Evolutionary conservation across 2,329 filamentous ascomycete species (phyloP).

Genomic region (Cladosporium colombiae): DNA sequence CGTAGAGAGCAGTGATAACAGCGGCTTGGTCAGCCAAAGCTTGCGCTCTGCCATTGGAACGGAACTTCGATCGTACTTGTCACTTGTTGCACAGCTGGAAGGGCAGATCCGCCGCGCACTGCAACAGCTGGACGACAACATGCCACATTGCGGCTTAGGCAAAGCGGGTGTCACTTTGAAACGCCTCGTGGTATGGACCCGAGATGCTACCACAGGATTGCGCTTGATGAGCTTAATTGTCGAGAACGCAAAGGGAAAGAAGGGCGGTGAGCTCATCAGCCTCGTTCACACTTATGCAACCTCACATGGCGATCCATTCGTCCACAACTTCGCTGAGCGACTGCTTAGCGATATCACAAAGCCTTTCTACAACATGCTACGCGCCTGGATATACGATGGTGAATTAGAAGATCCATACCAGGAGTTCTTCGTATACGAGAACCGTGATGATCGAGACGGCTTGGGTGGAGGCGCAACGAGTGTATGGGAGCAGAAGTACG

Average conservation of each 20-base stretch:
- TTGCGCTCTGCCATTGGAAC: constrained; percentile 80
- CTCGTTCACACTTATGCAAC: constrained; percentile 91
- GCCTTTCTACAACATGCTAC: constrained; percentile 94
- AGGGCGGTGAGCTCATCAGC: constrained; percentile 88
- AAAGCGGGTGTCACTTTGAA: constrained; percentile 92
- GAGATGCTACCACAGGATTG: constrained; percentile 93
- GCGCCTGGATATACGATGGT: constrained; percentile 97
- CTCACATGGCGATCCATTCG: constrained; percentile 92
- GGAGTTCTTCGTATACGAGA: constrained; percentile 93
- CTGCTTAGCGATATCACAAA: constrained; percentile 82
- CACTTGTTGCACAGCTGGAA: constrained; percentile 87
- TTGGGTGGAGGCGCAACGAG: constrained; percentile 65
- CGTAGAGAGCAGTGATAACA: constrained; percentile 70
- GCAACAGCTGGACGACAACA: constrained; percentile 67
- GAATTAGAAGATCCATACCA: constrained; percentile 94
- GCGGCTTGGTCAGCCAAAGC: constrained; percentile 88
- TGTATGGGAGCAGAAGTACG: constrained; percentile 98
- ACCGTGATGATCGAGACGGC: constrained; percentile 57
- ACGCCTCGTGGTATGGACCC: constrained; percentile 93
- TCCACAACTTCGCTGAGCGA: constrained; percentile 88
- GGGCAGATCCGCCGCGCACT: constrained; percentile 85
- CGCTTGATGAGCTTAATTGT: constrained; percentile 92
- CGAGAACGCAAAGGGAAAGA: constrained; percentile 81
- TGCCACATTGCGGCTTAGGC: constrained; percentile 69
- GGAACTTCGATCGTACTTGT: constrained; percentile 86